Conservation (phyloP, 2,329 filamentous ascomycete species). For the Chrysosporium keratinophilum region DNA sequence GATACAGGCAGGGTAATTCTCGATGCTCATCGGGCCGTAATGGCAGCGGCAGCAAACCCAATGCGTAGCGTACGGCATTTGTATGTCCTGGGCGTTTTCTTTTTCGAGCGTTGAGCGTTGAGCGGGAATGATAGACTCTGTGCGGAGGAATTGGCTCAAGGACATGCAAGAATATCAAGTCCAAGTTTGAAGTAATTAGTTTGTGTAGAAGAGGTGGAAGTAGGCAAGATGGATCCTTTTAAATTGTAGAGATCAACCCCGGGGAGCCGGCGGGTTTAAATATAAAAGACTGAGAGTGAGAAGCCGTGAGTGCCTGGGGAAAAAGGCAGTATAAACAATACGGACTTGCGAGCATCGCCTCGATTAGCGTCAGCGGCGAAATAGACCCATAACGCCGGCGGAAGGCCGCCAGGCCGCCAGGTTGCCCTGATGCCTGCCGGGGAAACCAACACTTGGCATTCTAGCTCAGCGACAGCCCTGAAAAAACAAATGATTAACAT, state of each 20-base stretch:
- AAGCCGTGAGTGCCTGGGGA: conserved; percentile 8
- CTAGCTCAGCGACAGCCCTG: not conserved
- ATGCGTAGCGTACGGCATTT: conserved; percentile 19
- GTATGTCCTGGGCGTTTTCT: not conserved
- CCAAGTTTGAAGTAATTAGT: not conserved
- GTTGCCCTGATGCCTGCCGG: not conserved
- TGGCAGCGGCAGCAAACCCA: conserved; percentile 30
- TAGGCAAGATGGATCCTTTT: not conserved
- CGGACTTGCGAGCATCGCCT: conserved; percentile 10
- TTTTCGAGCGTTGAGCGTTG: not conserved
- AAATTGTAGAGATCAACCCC: not conserved
- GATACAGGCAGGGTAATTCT: conserved; percentile 22
- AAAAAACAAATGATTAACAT: not conserved
- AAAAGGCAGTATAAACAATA: not conserved
- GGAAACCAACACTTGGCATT: conserved; percentile 3
- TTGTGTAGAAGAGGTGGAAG: not conserved
- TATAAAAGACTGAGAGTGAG: not conserved
- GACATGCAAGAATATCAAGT: not conserved
- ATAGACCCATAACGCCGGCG: not conserved
- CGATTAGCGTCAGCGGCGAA: conserved; percentile 6
- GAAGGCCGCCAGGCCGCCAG: conserved; percentile 7
- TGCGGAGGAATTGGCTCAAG: not conserved
- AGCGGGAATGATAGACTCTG: not conserved
- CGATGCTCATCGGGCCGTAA: conserved; percentile 25
- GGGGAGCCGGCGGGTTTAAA: not conserved